phyloP scores from a whole-genome alignment of 371 early-diverging fungal species.

The Phascolomyces articulosus region DNA sequence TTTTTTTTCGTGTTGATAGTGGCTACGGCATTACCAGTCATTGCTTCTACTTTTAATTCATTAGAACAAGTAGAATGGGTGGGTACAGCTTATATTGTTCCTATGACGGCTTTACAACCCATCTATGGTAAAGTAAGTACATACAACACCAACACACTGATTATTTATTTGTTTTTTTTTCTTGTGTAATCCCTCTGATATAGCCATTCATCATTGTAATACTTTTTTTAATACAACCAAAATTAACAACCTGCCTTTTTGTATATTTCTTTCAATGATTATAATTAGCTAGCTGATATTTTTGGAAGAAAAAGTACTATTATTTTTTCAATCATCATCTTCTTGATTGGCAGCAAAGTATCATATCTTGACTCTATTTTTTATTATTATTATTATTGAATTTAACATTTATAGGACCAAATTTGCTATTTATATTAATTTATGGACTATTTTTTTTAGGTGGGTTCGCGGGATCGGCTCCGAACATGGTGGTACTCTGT shows the following conservation, averaged over 20 bases:
- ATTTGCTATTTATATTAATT: too few species aligned
- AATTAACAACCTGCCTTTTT: too few species aligned
- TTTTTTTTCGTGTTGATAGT: neutral
- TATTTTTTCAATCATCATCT: slow-evolving; percentile 44
- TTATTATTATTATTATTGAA: too few species aligned
- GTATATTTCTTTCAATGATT: neutral
- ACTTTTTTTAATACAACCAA: slow-evolving; percentile 20
- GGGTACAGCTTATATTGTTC: slow-evolving; percentile 44
- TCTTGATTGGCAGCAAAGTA: slow-evolving; percentile 54
- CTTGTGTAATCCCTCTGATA: too few species aligned
- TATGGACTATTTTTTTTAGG: too few species aligned
- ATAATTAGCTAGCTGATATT: slow-evolving; percentile 13
- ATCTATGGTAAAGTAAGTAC: slow-evolving; percentile 42
- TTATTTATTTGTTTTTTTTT: too few species aligned
- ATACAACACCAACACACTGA: too few species aligned
- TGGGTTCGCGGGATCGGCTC: slow-evolving; percentile 4
- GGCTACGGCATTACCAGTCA: slow-evolving; percentile 41
- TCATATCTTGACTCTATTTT: neutral
- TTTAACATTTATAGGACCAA: too few species aligned
- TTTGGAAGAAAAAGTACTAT: slow-evolving; percentile 15
- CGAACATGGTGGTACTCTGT: slow-evolving; percentile 7
- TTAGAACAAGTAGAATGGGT: slow-evolving; percentile 69
- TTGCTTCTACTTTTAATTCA: slow-evolving; percentile 46
- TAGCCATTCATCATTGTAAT: too few species aligned
- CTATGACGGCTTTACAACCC: slow-evolving; percentile 43